phyloP scores from a whole-genome alignment of 2,329 filamentous ascomycete genomes.

The Aureobasidium lini region DNA sequence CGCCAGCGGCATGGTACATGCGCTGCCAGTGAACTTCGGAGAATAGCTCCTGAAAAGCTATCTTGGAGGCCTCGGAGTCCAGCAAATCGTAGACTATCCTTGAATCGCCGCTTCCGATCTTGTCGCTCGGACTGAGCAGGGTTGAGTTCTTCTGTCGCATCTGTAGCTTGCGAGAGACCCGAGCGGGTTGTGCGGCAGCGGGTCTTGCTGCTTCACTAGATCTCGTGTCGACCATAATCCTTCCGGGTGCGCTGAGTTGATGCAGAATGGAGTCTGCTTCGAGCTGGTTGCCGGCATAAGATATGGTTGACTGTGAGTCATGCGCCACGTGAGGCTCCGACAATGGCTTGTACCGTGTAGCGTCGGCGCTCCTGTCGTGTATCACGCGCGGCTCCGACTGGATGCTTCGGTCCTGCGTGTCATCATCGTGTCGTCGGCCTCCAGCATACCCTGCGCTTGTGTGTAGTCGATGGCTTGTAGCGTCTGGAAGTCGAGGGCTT shows the following conservation, averaged over 20 bases:
- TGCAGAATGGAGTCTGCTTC: background rate
- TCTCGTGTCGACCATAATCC: background rate
- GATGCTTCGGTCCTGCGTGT: background rate
- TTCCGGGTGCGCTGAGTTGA: background rate
- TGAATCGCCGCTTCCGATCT: conserved; percentile 65
- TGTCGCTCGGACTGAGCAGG: conserved; percentile 42
- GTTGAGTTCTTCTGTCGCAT: background rate
- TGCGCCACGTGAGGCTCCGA: background rate
- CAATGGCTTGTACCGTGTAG: background rate
- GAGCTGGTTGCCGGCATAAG: background rate
- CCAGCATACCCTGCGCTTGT: background rate
- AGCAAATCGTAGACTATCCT: conserved; percentile 65
- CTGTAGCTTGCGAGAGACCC: background rate
- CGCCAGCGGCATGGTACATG: conserved; percentile 87
- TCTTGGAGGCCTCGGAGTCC: conserved; percentile 40
- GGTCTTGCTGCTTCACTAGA: background rate
- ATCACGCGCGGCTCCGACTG: background rate
- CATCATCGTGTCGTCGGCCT: conserved; percentile 4
- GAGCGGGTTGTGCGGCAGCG: background rate
- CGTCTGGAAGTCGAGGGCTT: conserved; percentile 30
- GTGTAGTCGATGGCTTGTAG: background rate
- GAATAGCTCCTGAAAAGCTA: conserved; percentile 62
- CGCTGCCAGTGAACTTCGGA: conserved; percentile 78
- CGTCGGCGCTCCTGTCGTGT: background rate
- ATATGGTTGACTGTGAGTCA: background rate